Evolutionary conservation across 1,139 yeast genomes (phyloP).

Genomic region (Sugiyamaella castrensis): DNA sequence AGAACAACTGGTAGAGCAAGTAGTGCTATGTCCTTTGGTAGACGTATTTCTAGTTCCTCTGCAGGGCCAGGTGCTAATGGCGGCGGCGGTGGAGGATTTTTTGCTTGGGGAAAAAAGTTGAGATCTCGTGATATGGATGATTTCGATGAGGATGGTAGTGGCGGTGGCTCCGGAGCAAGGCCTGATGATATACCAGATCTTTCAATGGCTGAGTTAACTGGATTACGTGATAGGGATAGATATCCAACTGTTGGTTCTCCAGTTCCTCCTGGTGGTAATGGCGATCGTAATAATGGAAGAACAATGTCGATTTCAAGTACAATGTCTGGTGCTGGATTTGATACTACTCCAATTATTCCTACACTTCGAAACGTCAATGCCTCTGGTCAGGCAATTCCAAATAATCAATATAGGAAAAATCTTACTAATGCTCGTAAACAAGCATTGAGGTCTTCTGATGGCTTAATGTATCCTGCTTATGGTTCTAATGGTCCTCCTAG

Average conservation of each 20-base stretch:
- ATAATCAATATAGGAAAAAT: constrained; percentile 34
- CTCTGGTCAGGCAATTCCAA: constrained; percentile 12
- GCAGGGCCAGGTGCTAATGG: constrained; percentile 1
- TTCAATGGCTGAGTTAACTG: constrained; percentile 27
- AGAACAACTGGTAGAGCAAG: constrained; percentile 11
- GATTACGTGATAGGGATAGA: constrained; percentile 36
- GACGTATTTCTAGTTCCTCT: constrained; percentile 20
- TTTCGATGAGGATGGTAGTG: constrained; percentile 23
- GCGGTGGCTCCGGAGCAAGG: constrained; percentile 17
- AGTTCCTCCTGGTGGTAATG: constrained; percentile 2
- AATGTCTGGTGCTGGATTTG: constrained; percentile 33
- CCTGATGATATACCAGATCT: constrained; percentile 25
- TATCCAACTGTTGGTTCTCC: constrained; percentile 33
- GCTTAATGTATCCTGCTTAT: constrained; percentile 20
- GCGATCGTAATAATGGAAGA: constrained; percentile 21
- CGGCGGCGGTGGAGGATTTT: constrained; percentile 14
- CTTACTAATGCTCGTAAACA: constrained; percentile 33
- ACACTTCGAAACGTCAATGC: constrained; percentile 26
- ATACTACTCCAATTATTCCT: constrained; percentile 40
- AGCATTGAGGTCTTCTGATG: constrained; percentile 27
- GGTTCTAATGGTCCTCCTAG: constrained; percentile 11
- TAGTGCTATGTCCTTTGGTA: constrained; percentile 12
- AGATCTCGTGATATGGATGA: constrained; percentile 8
- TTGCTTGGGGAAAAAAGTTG: constrained; percentile 17
- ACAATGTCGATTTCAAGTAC: constrained; percentile 35